Evolutionary conservation across 306 rosid genomes (phyloP), one percentile per base, ranked within the genome.

Genomic region (Psophocarpus tetragonolobus): DNA sequence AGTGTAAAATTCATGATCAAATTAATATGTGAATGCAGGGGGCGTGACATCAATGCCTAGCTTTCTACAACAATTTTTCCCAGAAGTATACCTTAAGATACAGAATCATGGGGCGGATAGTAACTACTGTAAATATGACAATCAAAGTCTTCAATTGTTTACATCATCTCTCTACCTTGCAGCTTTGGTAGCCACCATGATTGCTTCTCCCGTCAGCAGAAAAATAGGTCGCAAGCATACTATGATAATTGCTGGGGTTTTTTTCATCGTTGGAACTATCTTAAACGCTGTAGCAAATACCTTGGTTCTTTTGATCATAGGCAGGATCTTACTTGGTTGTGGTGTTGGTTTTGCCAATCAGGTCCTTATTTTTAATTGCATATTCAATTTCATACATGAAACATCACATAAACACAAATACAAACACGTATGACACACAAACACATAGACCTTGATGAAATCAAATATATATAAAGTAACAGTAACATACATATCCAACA

Each of bases 271-370:
- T 3, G 97, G 98, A 29, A 86, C 93, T 0, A 7, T 82, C 53
- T 53, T 90, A 21, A 91, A 85, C 9, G 84, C 90, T 0, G 64
- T 87, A 0, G 93, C 91, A 3, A 18, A 14, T 1, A 73, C 50
- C 54, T 82, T 93, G 17, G 3, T n/a, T 15, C 69, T 87, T 80
- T 90, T 93, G 70, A 93, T 93, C 47, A 0, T 68, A 0, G 97
- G 97, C 7, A 83, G 97, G 53, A 47, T 93, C 63, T 35, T 73
- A 2, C 90, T 93, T 15, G 98, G 97, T 12, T 88, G 87, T 18
- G 95, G 95, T 2, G 98, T 93, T 58, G 98, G 97, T 41, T 93
- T 91, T 14, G 93, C 88, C 39, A 87, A 89, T 73, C 97, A 89
- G 88, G 91, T 88, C 1, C 53, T 27, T 57, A 50, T 41, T 23